Conservation (phyloP, 2,329 filamentous ascomycete species). For the Neoarthrinium moseri region DNA sequence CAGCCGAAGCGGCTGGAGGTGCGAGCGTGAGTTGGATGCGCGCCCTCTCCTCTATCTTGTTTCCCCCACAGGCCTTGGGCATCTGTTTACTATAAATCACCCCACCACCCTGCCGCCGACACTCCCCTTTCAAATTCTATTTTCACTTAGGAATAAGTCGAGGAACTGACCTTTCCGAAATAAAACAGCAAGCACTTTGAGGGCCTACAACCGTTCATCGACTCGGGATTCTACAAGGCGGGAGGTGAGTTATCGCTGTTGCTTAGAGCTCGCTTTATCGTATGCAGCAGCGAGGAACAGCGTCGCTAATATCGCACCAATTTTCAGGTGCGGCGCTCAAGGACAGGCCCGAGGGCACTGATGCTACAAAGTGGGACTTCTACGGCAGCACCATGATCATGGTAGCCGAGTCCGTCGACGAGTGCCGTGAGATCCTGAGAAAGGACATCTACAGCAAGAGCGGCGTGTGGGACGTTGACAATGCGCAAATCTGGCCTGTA, state of each 20-base stretch:
- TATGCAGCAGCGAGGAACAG: no score
- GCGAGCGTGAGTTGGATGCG: constrained; percentile 46
- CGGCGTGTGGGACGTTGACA: constrained; percentile 80
- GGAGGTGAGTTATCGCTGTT: constrained; percentile 62
- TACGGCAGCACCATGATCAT: constrained; percentile 71
- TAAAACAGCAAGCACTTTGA: constrained; percentile 57
- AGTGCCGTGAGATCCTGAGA: constrained; percentile 64
- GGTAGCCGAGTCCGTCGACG: constrained; percentile 65
- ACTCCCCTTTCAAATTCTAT: no score
- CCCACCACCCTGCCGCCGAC: not conserved
- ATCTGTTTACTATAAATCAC: no score
- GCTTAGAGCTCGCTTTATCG: not conserved
- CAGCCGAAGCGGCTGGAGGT: constrained; percentile 62
- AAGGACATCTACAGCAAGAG: constrained; percentile 69
- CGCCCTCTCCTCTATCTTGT: not conserved
- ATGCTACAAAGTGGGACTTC: constrained; percentile 62
- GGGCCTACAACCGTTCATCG: constrained; percentile 49
- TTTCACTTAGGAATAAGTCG: not conserved
- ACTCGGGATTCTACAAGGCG: constrained; percentile 59
- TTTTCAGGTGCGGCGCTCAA: constrained; percentile 62
- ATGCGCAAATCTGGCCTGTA: constrained; percentile 54
- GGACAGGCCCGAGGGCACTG: constrained; percentile 61
- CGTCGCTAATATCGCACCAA: no score
- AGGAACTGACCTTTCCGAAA: not conserved
- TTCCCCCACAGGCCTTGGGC: not conserved